These are phyloP conservation scores for Trichoderma sp. DNA, from an alignment of 2,329 filamentous ascomycete genomes.

Conservation along the genomic window DNA sequence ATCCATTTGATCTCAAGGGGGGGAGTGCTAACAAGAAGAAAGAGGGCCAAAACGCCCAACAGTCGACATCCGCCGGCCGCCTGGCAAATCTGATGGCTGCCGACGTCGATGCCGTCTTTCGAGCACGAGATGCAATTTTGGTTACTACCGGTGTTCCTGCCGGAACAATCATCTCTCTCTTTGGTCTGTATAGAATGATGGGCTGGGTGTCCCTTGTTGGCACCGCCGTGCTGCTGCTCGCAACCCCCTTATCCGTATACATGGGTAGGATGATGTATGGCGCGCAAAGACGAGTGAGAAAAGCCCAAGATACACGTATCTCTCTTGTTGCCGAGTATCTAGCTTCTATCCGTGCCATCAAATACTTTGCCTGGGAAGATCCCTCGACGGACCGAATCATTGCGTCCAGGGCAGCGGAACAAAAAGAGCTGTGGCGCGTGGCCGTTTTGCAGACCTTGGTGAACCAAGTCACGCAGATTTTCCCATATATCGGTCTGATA, in stretches of 20 bases:
- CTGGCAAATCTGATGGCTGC: slow-evolving; percentile 61
- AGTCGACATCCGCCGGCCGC: slow-evolving; percentile 50
- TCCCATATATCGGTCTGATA: slow-evolving; percentile 55
- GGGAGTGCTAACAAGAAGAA: slow-evolving; percentile 27
- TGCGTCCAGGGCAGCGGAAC: slow-evolving; percentile 52
- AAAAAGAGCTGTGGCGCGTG: slow-evolving; percentile 56
- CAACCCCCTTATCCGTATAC: slow-evolving; percentile 53
- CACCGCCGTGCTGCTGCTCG: slow-evolving; percentile 48
- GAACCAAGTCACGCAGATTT: slow-evolving; percentile 52
- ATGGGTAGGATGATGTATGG: slow-evolving; percentile 53
- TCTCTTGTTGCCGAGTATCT: slow-evolving; percentile 61
- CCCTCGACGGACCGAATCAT: slow-evolving; percentile 55
- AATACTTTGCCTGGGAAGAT: slow-evolving; percentile 63
- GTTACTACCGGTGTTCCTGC: slow-evolving; percentile 48
- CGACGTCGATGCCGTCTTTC: slow-evolving; percentile 58
- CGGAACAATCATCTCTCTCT: slow-evolving; percentile 50
- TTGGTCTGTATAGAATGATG: slow-evolving; percentile 57
- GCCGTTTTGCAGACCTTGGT: slow-evolving; percentile 51
- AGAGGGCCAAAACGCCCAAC: slow-evolving; percentile 35
- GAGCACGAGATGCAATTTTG: slow-evolving; percentile 53
- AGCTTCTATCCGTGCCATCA: slow-evolving; percentile 58
- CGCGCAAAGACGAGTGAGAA: slow-evolving; percentile 54
- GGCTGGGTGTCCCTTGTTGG: slow-evolving; percentile 59
- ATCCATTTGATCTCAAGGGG: slow-evolving; percentile 44
- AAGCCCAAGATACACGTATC: slow-evolving; percentile 58